These are phyloP conservation scores for Furcasterigmium sp. DNA, from an alignment of 2,329 filamentous ascomycete species.

Conservation along the genomic window DNA sequence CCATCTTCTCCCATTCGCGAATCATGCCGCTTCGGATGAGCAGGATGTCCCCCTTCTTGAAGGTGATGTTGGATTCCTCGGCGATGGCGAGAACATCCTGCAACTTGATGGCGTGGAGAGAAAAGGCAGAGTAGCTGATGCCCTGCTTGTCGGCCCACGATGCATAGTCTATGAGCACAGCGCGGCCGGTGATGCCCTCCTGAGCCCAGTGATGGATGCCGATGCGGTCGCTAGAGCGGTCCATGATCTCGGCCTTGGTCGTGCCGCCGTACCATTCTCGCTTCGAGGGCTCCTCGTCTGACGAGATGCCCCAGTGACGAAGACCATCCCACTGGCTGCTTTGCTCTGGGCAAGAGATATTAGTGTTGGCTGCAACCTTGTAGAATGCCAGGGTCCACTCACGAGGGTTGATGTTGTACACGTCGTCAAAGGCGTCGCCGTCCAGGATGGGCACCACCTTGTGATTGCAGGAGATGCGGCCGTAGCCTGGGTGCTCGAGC, in stretches of 20 bases:
- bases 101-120: conserved; percentile 41
- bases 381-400: neutral
- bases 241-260: conserved; percentile 30
- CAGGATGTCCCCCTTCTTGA: conserved; percentile 46
- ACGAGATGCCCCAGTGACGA: conserved; percentile 24
- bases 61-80: conserved; percentile 32
- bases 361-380: neutral
- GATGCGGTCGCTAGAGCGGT: conserved; percentile 35
- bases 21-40: conserved; percentile 34
- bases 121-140: conserved; percentile 46
- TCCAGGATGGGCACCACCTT: conserved; percentile 42
- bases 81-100: conserved; percentile 17
- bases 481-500: conserved; percentile 48
- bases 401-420: conserved; percentile 44
- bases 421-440: conserved; percentile 42
- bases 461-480: conserved; percentile 43
- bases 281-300: no score
- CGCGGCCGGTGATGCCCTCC: conserved; percentile 42
- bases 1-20: conserved; percentile 22
- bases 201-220: conserved; percentile 38
- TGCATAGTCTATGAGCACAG: conserved; percentile 48
- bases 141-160: conserved; percentile 43
- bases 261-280: no score
- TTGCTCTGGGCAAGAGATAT: conserved; percentile 17
- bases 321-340: conserved; percentile 34